A percentile compares a stretch with the other conserved stretches of the same genome.
These are phyloP conservation scores for Boletus mariae DNA, from an alignment of 1,284 basidiomycete species.

Conservation along the genomic window DNA sequence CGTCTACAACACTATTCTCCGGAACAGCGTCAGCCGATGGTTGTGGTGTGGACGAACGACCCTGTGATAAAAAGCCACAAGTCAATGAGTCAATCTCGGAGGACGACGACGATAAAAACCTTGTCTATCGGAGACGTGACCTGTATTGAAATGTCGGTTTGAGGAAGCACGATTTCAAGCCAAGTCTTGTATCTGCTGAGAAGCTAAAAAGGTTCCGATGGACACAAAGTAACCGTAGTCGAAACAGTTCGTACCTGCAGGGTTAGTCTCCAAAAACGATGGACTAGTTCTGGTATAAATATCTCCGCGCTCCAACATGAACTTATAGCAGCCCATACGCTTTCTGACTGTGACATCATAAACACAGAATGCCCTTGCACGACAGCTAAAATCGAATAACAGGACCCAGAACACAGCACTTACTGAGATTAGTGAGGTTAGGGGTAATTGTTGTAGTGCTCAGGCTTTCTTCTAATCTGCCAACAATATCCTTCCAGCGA, in stretches of 20 bases:
- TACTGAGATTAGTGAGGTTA: constrained; percentile 23
- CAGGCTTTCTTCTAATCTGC: constrained; percentile 68
- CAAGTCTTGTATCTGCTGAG: constrained; percentile 75
- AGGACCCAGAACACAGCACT: background rate
- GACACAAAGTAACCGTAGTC: background rate
- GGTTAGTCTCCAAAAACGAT: constrained; percentile 85
- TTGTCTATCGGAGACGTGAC: constrained; percentile 29
- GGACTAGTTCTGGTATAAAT: constrained; percentile 75
- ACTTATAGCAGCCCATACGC: constrained; percentile 69
- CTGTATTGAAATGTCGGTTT: constrained; percentile 33
- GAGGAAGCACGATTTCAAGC: constrained; percentile 52
- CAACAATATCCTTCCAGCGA: constrained; percentile 93
- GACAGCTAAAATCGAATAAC: constrained; percentile 22
- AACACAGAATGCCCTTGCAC: constrained; percentile 38
- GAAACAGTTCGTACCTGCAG: constrained; percentile 60
- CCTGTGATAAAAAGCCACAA: constrained; percentile 13
- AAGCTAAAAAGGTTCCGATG: constrained; percentile 45
- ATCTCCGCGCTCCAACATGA: constrained; percentile 84
- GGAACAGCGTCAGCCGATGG: constrained; percentile 44
- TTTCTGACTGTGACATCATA: constrained; percentile 59
- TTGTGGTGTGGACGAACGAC: constrained; percentile 52
- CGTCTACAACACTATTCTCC: constrained; percentile 59
- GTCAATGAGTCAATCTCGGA: background rate
- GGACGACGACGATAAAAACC: constrained; percentile 9
- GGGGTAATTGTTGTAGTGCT: constrained; percentile 43